Percentiles rank a stretch among this genome's conserved stretches.
Evolutionary conservation across 345 rosid genomes (phyloP).

Genomic region (Excoecaria agallocha): DNA sequence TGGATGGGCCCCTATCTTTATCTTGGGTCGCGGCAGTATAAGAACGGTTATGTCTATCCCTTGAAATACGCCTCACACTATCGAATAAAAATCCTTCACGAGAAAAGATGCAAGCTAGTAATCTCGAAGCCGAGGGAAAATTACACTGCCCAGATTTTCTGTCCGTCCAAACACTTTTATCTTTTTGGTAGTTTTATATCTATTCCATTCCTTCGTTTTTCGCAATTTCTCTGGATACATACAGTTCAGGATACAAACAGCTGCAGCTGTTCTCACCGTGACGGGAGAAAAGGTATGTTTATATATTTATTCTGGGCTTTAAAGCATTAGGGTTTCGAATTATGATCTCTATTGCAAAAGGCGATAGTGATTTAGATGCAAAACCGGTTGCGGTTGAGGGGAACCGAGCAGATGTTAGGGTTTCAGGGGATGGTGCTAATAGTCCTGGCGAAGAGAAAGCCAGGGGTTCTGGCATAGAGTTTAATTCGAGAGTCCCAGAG

Average conservation of each 20-base stretch:
- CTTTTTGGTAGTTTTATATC: background rate
- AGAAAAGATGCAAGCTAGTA: background rate
- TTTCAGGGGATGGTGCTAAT: constrained; percentile 21
- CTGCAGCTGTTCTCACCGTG: background rate
- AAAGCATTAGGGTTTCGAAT: constrained; percentile 23
- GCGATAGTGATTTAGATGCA: constrained; percentile 22
- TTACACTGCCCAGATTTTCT: constrained; percentile 17
- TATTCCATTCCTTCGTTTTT: background rate
- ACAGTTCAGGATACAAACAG: background rate
- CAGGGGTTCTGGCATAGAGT: constrained; percentile 24
- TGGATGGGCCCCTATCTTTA: too few relatives aligned
- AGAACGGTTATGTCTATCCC: background rate
- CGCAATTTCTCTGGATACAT: background rate
- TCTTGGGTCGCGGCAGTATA: constrained; percentile 7
- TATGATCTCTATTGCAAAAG: constrained; percentile 22
- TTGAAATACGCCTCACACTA: background rate
- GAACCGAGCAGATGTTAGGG: constrained; percentile 21
- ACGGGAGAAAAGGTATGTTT: constrained; percentile 23
- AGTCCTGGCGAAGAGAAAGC: constrained; percentile 20
- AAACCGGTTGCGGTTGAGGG: constrained; percentile 23
- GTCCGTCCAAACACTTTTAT: constrained; percentile 22
- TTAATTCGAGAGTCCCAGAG: constrained; percentile 18
- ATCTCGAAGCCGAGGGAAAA: background rate
- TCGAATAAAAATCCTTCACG: background rate
- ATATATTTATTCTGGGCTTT: background rate